Percentiles rank a stretch among this genome's conserved stretches.
Evolutionary conservation across 768 basidiomycete species (phyloP).

Genomic region (Trametes elegans): DNA sequence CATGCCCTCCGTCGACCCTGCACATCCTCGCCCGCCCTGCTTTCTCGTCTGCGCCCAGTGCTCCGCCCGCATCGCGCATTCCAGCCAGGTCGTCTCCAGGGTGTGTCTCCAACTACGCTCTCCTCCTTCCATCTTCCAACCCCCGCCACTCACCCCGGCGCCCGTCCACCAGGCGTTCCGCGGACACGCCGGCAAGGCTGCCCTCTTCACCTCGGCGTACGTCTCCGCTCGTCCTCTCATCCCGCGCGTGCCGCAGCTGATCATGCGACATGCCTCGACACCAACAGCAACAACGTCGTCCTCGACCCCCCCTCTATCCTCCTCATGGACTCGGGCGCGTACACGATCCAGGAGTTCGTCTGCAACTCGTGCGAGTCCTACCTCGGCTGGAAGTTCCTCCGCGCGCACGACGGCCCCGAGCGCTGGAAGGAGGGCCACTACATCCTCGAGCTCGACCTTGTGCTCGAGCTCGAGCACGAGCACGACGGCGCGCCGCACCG

Average conservation of each 20-base stretch:
- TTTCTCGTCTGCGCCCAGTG: constrained; percentile 12
- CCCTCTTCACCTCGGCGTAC: constrained; percentile 55
- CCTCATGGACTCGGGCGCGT: constrained; percentile 62
- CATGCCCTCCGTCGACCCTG: neutral
- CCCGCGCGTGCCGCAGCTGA: neutral
- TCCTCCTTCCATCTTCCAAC: neutral
- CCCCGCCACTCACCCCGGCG: neutral
- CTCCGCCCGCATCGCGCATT: constrained; percentile 11
- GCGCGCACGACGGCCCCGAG: constrained; percentile 54
- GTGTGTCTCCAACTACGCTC: constrained; percentile 13
- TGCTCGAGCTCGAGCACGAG: constrained; percentile 12
- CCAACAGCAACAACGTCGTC: constrained; percentile 45
- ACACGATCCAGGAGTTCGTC: constrained; percentile 56
- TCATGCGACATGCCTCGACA: neutral
- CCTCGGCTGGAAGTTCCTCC: constrained; percentile 64
- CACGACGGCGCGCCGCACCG: constrained; percentile 33
- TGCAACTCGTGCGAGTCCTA: constrained; percentile 50
- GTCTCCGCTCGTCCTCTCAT: constrained; percentile 21
- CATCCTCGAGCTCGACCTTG: constrained; percentile 49
- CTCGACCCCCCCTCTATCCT: constrained; percentile 45
- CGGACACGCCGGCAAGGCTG: constrained; percentile 59
- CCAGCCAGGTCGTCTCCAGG: constrained; percentile 19
- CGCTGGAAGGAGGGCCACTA: constrained; percentile 62
- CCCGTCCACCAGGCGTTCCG: constrained; percentile 40
- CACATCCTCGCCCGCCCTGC: constrained; percentile 10